phyloP scores from a whole-genome alignment of 345 rosid species.

The Populus nigra region DNA sequence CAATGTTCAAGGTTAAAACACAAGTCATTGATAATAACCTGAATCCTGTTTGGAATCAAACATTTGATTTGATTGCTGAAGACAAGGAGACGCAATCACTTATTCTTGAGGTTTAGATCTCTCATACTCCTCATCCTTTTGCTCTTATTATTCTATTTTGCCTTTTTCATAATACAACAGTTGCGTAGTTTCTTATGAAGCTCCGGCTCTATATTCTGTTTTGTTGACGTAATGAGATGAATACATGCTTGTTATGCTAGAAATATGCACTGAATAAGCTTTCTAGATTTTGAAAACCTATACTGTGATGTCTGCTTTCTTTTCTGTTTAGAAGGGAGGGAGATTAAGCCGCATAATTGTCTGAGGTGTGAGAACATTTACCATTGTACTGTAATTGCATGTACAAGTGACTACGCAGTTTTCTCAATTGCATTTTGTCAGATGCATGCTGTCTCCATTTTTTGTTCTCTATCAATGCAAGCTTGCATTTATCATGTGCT shows the following conservation, averaged over 20 bases:
- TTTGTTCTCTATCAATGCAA: background rate
- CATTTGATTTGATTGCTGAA: constrained; percentile 84
- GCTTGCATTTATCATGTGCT: background rate
- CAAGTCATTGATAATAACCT: constrained; percentile 79
- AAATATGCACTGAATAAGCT: background rate
- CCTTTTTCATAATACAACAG: background rate
- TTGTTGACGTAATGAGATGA: background rate
- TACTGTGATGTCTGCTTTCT: background rate
- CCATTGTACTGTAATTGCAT: background rate
- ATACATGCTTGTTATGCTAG: background rate
- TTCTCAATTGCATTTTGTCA: background rate
- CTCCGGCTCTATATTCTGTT: background rate
- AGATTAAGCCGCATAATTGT: background rate
- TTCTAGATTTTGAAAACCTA: background rate
- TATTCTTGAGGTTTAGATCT: constrained; percentile 59
- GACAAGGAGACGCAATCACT: constrained; percentile 96
- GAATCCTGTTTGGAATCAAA: constrained; percentile 89
- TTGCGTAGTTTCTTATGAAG: background rate
- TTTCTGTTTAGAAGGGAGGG: background rate
- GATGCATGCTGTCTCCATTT: background rate
- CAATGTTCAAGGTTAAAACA: constrained; percentile 84
- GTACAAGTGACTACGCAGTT: background rate
- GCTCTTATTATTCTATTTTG: background rate
- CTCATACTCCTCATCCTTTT: constrained; percentile 9
- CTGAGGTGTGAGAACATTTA: background rate